phyloP scores from a whole-genome alignment of 768 basidiomycete species.

The Termitomyces sp. region DNA sequence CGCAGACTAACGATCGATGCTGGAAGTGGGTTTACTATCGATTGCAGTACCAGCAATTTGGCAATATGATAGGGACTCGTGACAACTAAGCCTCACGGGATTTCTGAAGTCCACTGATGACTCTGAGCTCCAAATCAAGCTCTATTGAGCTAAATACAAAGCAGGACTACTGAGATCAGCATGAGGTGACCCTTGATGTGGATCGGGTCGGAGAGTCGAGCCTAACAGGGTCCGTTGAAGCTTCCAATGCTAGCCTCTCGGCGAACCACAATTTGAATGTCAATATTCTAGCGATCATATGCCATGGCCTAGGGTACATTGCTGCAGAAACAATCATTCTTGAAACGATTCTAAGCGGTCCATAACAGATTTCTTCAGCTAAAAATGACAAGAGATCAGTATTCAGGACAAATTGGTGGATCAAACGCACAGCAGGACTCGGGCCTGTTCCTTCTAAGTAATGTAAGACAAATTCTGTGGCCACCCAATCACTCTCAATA shows the following conservation, averaged over 20 bases:
- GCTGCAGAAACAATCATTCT: slow-evolving; percentile 15
- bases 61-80: background rate
- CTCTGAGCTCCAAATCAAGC: background rate
- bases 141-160: background rate
- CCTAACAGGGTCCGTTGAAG: background rate
- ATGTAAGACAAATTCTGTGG: slow-evolving; percentile 66
- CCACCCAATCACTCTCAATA: slow-evolving; percentile 72
- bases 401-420: background rate
- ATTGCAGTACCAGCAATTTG: background rate
- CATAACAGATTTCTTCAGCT: slow-evolving; percentile 53
- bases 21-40: background rate
- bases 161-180: background rate
- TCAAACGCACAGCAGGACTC: slow-evolving; percentile 61
- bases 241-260: background rate
- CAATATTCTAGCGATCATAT: background rate
- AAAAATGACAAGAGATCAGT: background rate
- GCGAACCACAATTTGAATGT: background rate
- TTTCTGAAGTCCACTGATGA: background rate
- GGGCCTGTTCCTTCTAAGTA: slow-evolving; percentile 72
- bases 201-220: background rate
- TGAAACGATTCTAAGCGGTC: slow-evolving; percentile 32
- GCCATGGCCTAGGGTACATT: background rate
- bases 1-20: background rate
- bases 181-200: background rate
- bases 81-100: background rate